These are phyloP conservation scores for Begonia loranthoides DNA, from an alignment of 306 rosid species.

Conservation along the genomic window DNA sequence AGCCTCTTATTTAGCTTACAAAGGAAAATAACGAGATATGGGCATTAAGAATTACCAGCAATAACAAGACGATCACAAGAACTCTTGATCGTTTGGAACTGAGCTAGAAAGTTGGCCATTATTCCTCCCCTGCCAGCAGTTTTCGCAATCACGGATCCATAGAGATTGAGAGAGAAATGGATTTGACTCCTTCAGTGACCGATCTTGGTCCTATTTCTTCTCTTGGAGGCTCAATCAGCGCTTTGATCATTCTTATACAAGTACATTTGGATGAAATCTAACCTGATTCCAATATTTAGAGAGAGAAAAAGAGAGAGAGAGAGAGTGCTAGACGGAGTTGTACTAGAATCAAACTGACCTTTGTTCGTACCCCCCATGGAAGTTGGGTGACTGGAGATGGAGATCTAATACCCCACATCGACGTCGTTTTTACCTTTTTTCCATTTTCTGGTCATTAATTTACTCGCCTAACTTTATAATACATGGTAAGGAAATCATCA, in stretches of 20 bases:
- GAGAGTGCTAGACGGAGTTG: slow-evolving; percentile 1
- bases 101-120: slow-evolving; percentile 94
- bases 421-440: no score
- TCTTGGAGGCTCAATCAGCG: no score
- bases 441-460: not conserved
- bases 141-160: slow-evolving; percentile 29
- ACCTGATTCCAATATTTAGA: not conserved
- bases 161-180: slow-evolving; percentile 6
- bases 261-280: no score
- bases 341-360: slow-evolving; percentile 5
- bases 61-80: slow-evolving; percentile 80
- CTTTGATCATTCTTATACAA: no score
- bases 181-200: not conserved
- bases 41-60: slow-evolving; percentile 36
- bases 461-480: no score
- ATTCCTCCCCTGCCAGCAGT: slow-evolving; percentile 26
- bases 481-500: no score
- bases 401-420: slow-evolving; percentile 41
- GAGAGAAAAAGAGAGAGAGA: slow-evolving; percentile 8
- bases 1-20: no score
- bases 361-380: slow-evolving; percentile 2
- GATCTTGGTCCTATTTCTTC: no score
- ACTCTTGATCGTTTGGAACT: slow-evolving; percentile 84
- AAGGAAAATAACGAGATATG: not conserved
- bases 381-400: slow-evolving; percentile 16